A percentile compares a stretch with the other conserved stretches of the same genome.
phyloP scores from a whole-genome alignment of 1,284 basidiomycete species.

The Puccinia triticina region DNA sequence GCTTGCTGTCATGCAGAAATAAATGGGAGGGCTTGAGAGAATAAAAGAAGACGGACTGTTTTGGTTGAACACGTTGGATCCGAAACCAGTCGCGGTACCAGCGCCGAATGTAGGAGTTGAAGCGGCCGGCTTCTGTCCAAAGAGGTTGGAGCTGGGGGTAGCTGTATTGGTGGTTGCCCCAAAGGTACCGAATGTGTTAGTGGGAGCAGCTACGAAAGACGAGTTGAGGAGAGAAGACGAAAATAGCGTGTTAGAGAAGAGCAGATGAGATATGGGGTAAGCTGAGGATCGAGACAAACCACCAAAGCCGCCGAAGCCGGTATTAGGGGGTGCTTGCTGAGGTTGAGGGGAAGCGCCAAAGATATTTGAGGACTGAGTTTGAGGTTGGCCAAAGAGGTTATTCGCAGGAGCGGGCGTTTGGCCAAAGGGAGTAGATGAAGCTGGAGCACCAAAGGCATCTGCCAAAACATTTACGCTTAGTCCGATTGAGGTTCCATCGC shows the following conservation, averaged over 20 bases:
- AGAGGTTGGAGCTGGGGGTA: conserved; percentile 26
- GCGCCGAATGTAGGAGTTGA: conserved; percentile 32
- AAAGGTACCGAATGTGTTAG: conserved; percentile 43
- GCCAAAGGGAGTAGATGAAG: conserved; percentile 38
- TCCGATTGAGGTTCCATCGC: conserved; percentile 3
- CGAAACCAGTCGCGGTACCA: conserved; percentile 37
- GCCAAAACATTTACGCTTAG: background rate
- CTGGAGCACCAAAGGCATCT: conserved; percentile 45
- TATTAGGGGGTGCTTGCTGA: conserved; percentile 33
- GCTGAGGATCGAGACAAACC: conserved; percentile 20
- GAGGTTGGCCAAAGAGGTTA: conserved; percentile 48
- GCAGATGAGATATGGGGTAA: background rate
- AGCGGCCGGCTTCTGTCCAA: conserved; percentile 42
- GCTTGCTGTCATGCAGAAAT: background rate
- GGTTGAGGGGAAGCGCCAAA: conserved; percentile 47
- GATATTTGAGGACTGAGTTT: conserved; percentile 41
- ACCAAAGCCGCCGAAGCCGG: conserved; percentile 46
- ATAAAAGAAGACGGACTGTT: conserved; percentile 8
- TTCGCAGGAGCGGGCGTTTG: conserved; percentile 34
- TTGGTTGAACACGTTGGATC: conserved; percentile 41
- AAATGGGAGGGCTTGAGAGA: background rate
- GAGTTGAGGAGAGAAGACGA: background rate
- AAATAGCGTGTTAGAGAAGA: background rate
- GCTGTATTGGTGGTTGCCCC: conserved; percentile 32
- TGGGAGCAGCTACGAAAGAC: conserved; percentile 13